phyloP scores from a whole-genome alignment of 2,329 filamentous ascomycete species.

The Penicillium sp. region DNA sequence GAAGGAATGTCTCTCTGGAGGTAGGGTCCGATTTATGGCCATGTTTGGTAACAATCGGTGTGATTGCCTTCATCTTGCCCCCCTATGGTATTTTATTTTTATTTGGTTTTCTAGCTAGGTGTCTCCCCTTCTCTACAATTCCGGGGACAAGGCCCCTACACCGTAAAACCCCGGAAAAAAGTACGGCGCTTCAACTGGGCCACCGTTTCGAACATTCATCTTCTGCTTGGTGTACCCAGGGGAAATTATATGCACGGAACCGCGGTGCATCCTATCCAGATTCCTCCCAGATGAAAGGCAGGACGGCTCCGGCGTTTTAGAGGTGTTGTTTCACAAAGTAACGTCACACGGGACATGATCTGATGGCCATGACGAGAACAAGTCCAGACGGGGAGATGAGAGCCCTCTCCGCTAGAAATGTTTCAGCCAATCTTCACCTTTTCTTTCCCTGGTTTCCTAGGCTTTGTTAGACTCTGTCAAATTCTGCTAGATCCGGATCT shows the following conservation, averaged over 20 bases:
- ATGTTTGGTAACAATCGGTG: slow-evolving; percentile 29
- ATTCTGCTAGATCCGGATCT: neutral
- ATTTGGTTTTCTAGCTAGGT: neutral
- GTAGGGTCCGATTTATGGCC: slow-evolving; percentile 34
- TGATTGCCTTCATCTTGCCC: slow-evolving; percentile 24
- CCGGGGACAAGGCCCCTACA: neutral
- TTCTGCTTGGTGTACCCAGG: slow-evolving; percentile 27
- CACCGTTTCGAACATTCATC: neutral
- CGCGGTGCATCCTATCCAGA: slow-evolving; percentile 29
- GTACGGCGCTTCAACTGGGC: neutral
- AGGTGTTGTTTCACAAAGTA: slow-evolving; percentile 40
- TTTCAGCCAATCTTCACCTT: slow-evolving; percentile 23
- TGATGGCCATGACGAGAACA: slow-evolving; percentile 23
- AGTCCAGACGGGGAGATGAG: slow-evolving; percentile 2
- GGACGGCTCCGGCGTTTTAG: slow-evolving; percentile 30
- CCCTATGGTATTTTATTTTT: slow-evolving; percentile 7
- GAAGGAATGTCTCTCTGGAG: slow-evolving; percentile 26
- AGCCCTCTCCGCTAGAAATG: slow-evolving; percentile 1
- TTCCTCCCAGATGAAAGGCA: slow-evolving; percentile 18
- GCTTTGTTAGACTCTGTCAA: neutral
- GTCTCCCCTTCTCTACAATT: slow-evolving; percentile 1
- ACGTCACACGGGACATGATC: slow-evolving; percentile 37
- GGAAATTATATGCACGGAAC: slow-evolving; percentile 33
- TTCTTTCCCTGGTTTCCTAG: neutral
- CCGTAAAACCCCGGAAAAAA: neutral